Percentiles rank a stretch among this genome's conserved stretches.
Evolutionary conservation across 2,329 filamentous ascomycete genomes (phyloP).

Genomic region (Daldinia eschscholtzii): DNA sequence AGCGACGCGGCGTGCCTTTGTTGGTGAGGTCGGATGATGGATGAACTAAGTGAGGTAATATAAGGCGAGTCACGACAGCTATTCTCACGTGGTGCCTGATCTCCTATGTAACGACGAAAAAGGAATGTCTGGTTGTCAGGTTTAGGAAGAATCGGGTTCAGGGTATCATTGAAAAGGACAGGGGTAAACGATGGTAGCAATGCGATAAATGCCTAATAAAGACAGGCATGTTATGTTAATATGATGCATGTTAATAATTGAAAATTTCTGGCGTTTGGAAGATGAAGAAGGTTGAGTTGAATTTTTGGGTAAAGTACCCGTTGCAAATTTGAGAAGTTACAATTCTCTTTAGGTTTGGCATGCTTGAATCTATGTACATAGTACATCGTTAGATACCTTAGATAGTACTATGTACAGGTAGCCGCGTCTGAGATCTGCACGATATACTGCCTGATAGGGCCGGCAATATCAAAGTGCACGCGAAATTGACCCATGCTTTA

Average conservation of each 20-base stretch:
- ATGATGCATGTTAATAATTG: not conserved
- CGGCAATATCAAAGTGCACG: constrained; percentile 43
- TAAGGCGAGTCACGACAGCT: constrained; percentile 17
- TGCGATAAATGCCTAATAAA: not conserved
- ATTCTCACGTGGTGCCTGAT: not conserved
- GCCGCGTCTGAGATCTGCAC: constrained; percentile 44
- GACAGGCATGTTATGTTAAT: not conserved
- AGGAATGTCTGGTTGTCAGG: not conserved
- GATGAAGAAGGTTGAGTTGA: not conserved
- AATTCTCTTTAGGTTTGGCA: too few relatives aligned
- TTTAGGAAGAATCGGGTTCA: constrained; percentile 1
- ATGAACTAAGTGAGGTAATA: constrained; percentile 16
- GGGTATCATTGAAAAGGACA: too few relatives aligned
- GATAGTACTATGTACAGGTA: constrained; percentile 8
- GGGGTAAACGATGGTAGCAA: not conserved
- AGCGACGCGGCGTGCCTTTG: constrained; percentile 10
- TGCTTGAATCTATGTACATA: not conserved
- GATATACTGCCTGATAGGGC: constrained; percentile 40
- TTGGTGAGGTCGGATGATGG: constrained; percentile 21
- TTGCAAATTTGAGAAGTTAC: not conserved
- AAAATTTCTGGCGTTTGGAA: not conserved
- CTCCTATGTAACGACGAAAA: not conserved
- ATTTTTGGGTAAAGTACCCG: not conserved
- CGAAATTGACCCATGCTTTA: constrained; percentile 42
- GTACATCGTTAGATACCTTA: not conserved